Percentiles rank a stretch among this genome's conserved stretches.
These are phyloP conservation scores for Fagopyrum esculentum DNA, from an alignment of 148 eudicot species.

Conservation along the genomic window DNA sequence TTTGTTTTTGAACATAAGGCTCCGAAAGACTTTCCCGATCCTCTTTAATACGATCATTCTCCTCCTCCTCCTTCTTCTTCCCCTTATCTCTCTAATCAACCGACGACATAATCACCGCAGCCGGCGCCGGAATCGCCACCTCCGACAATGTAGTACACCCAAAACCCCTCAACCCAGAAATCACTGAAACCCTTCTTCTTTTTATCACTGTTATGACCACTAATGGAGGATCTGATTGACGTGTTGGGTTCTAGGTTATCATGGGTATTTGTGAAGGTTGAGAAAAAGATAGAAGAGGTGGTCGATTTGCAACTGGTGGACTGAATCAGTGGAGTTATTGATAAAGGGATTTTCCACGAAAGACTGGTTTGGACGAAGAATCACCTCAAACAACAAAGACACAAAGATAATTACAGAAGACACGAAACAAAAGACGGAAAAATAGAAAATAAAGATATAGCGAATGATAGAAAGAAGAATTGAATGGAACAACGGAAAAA, in stretches of 20 bases:
- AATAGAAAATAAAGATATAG: too few species aligned
- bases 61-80: conserved; percentile 16
- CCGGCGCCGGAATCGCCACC: conserved; percentile 63
- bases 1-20: too few species aligned
- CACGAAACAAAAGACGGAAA: too few species aligned
- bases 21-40: conserved; percentile 23
- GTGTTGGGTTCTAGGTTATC: background rate
- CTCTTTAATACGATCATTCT: conserved; percentile 10
- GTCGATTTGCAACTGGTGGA: conserved; percentile 15
- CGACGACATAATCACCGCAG: conserved; percentile 47
- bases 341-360: too few species aligned
- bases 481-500: too few species aligned
- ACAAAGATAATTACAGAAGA: too few species aligned
- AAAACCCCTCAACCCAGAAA: conserved; percentile 48
- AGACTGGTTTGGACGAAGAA: too few species aligned
- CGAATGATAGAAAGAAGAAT: too few species aligned
- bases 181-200: conserved; percentile 41
- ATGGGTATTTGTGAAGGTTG: conserved; percentile 11
- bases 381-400: too few species aligned
- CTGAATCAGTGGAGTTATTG: background rate
- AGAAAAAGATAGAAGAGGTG: conserved; percentile 9
- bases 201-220: background rate
- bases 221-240: background rate
- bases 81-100: conserved; percentile 45
- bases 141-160: conserved; percentile 68